Percentiles rank a stretch among this genome's conserved stretches.
phyloP scores from a whole-genome alignment of 495 filamentous ascomycete species.

The Penicillium antarcticum region DNA sequence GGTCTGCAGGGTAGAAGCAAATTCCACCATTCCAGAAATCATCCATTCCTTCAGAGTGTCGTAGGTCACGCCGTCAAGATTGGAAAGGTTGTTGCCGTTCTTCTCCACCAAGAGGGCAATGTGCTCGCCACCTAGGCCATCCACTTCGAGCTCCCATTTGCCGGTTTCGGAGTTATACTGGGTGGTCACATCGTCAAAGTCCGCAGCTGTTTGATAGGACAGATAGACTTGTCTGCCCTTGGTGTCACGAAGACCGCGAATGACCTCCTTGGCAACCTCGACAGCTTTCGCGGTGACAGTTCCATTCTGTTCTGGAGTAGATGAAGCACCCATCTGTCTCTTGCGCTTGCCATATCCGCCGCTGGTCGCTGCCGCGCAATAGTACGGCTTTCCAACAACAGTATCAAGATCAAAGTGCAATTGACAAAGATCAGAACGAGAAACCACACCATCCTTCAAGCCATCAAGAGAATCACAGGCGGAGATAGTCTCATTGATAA shows the following conservation, averaged over 20 bases:
- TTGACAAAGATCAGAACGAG: constrained; percentile 47
- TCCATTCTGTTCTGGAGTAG: constrained; percentile 41
- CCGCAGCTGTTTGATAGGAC: constrained; percentile 38
- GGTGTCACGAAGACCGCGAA: constrained; percentile 43
- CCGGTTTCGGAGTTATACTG: constrained; percentile 38
- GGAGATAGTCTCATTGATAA: constrained; percentile 40
- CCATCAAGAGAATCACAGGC: constrained; percentile 51
- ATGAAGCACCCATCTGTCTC: neutral
- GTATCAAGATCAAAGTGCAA: constrained; percentile 34
- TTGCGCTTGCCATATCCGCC: neutral
- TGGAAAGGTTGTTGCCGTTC: constrained; percentile 24
- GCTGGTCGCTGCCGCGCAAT: constrained; percentile 30
- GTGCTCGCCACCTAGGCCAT: constrained; percentile 34
- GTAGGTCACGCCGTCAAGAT: constrained; percentile 43
- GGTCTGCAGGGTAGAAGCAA: constrained; percentile 19
- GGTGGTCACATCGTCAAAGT: constrained; percentile 41
- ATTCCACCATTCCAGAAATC: constrained; percentile 3
- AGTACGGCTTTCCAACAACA: constrained; percentile 42
- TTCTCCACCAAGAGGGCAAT: constrained; percentile 34
- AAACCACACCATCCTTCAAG: constrained; percentile 44
- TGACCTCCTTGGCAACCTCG: constrained; percentile 36
- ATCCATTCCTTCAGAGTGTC: constrained; percentile 49
- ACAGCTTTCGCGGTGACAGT: constrained; percentile 38
- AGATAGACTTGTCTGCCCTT: constrained; percentile 44
- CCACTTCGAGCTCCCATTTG: constrained; percentile 33